Base-by-base conservation (phyloP, 768 basidiomycete species). In the Tricholoma hemisulphureum region DNA sequence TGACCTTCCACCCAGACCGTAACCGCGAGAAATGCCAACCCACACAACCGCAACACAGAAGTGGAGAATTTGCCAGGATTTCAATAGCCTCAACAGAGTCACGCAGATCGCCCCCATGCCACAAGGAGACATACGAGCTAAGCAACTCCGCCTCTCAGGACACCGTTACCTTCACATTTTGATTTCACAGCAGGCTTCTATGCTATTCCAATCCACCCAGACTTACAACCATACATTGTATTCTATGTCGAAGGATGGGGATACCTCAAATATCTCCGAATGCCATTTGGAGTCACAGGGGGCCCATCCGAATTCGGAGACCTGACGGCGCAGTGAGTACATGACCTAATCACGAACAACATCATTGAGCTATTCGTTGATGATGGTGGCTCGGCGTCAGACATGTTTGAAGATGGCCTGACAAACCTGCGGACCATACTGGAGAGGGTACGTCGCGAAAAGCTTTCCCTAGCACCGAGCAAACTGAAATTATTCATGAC, bases 271-370 rank as follows among this genome's bases (percentile, higher is more conserved):
- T 78, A 74, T 34, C 28, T 24, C 0, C 24, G 65, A 0, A 75
- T 80, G 71, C 77, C 74, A 0, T 77, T 79, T 59, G 77, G 78
- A 1, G 37, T 77, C 0, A 73, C 69, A 0, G 77, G 74, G 1
- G 73, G 72, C 3, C 68, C 75, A 0, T n/a, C n/a, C n/a, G 64
- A 61, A 4, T 79, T 77, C 56, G 69, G 65, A 8, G 8, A 72
- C 11, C 58, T 74, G 56, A 71, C 66, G 9, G 72, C 66, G 2
- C 14, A 56, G 0, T 16, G 35, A 2, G 26, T 77, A 3, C 51
- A 66, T 14, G 72, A 73, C 49, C 24, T 74, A 2, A 21, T 75
- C 0, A 61, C 54, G 5, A 52, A 66, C 0, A 26, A 39, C 0
- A 58, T 63, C 6, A 39, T 76, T 11, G 72, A 77, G 55, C 60